Percentiles rank a stretch among this genome's conserved stretches.
These are phyloP conservation scores for Stentor roeselii DNA, from an alignment of 73 alveolate genomes.

Conservation along the genomic window DNA sequence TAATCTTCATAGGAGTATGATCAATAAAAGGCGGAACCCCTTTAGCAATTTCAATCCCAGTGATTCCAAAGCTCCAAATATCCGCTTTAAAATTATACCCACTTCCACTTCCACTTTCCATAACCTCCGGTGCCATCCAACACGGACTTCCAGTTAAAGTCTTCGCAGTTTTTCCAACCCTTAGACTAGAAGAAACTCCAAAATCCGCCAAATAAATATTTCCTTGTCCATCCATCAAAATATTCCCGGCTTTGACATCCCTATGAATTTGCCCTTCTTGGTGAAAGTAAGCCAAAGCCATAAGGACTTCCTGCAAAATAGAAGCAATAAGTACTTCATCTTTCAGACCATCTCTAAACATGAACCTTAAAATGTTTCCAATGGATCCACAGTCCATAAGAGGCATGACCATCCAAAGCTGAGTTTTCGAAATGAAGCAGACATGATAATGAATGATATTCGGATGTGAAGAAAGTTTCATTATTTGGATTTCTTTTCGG, in stretches of 20 bases:
- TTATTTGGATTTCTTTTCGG: slow-evolving; percentile 46
- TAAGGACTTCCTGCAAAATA: slow-evolving; percentile 57
- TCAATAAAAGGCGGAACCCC: slow-evolving; percentile 72
- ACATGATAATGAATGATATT: slow-evolving; percentile 48
- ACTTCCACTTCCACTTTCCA: slow-evolving; percentile 37
- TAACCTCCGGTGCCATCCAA: slow-evolving; percentile 84
- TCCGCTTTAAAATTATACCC: slow-evolving; percentile 70
- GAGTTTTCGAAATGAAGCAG: slow-evolving; percentile 44
- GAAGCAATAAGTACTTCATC: slow-evolving; percentile 72
- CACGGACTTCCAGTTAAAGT: slow-evolving; percentile 70
- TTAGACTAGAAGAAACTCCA: slow-evolving; percentile 63
- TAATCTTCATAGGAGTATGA: slow-evolving; percentile 62
- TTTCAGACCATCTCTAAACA: slow-evolving; percentile 36
- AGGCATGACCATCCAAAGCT: slow-evolving; percentile 67
- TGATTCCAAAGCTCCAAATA: slow-evolving; percentile 74
- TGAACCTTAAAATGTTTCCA: slow-evolving; percentile 37
- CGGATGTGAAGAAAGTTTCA: slow-evolving; percentile 45
- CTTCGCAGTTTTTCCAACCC: slow-evolving; percentile 69
- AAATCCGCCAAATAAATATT: slow-evolving; percentile 61
- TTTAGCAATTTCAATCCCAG: slow-evolving; percentile 67
- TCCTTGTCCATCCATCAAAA: slow-evolving; percentile 62
- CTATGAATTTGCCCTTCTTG: slow-evolving; percentile 67
- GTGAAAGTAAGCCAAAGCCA: slow-evolving; percentile 70
- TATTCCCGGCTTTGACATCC: slow-evolving; percentile 75
- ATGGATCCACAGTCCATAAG: slow-evolving; percentile 47